Evolutionary conservation across 306 rosid species (phyloP).

Genomic region (Cucurbita pepo): DNA sequence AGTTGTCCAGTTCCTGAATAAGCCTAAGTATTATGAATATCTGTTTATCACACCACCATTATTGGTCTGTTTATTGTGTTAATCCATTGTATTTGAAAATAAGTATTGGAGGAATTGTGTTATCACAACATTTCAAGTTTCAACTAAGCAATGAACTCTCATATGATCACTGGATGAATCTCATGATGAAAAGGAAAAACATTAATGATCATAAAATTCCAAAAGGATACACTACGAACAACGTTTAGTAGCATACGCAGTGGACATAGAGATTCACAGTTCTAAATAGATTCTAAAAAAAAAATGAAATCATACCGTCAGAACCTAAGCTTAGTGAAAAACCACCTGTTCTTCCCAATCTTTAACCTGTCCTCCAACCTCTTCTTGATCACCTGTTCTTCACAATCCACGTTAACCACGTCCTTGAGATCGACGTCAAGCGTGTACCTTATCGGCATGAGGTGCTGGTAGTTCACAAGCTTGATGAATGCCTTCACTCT

Average conservation of each 20-base stretch:
- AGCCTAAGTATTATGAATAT: too few relatives aligned
- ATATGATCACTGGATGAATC: too few relatives aligned
- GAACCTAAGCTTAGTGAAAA: conserved; percentile 40
- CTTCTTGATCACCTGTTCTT: conserved; percentile 31
- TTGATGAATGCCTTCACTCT: conserved; percentile 34
- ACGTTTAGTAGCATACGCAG: background rate
- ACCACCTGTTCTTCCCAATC: conserved; percentile 41
- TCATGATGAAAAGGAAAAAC: too few relatives aligned
- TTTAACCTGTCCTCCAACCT: conserved; percentile 35
- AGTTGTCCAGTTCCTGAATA: too few relatives aligned
- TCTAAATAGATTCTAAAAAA: background rate
- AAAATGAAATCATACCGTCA: background rate
- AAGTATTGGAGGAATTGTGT: too few relatives aligned
- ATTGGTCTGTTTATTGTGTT: too few relatives aligned
- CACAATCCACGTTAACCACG: conserved; percentile 17
- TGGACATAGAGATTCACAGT: background rate
- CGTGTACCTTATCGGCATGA: conserved; percentile 34
- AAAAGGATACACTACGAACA: background rate
- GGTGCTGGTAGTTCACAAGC: conserved; percentile 33
- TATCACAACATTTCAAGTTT: background rate
- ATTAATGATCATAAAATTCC: background rate
- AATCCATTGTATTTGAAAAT: too few relatives aligned
- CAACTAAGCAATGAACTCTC: background rate
- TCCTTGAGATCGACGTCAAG: conserved; percentile 38
- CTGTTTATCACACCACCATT: too few relatives aligned